A percentile compares a stretch with the other conserved stretches of the same genome.
These are phyloP conservation scores for Glomus cerebriforme DNA, from an alignment of 192 early-diverging fungal genomes.

Conservation along the genomic window DNA sequence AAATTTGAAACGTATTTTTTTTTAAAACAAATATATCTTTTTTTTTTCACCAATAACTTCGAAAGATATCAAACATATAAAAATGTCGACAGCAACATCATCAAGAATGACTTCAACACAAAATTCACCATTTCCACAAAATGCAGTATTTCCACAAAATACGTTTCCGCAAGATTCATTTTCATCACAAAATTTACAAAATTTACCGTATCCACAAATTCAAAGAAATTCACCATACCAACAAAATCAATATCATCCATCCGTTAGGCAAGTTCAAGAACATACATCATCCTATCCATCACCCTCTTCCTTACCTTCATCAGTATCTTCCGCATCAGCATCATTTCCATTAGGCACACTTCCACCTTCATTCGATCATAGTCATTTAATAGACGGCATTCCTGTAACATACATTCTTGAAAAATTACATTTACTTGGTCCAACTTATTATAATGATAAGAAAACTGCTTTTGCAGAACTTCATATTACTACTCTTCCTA, in stretches of 20 bases:
- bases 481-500: not conserved
- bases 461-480: constrained; percentile 20
- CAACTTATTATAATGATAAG: constrained; percentile 12
- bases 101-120: not conserved
- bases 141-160: not conserved
- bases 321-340: not conserved
- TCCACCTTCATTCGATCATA: not conserved
- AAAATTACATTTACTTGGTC: constrained; percentile 13
- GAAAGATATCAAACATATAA: not conserved
- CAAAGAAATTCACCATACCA: not conserved
- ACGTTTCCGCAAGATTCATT: not conserved
- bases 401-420: constrained; percentile 12
- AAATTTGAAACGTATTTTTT: too few relatives aligned
- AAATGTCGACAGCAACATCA: not conserved
- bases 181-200: not conserved
- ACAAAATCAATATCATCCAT: not conserved
- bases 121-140: not conserved
- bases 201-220: not conserved
- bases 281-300: not conserved
- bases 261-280: not conserved
- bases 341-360: not conserved
- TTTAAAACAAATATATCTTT: too few relatives aligned
- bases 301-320: not conserved
- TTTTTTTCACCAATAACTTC: not conserved
- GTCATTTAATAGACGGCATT: not conserved